Base-by-base conservation (phyloP, 805 yeast species). In the Yarrowia osloensis region DNA sequence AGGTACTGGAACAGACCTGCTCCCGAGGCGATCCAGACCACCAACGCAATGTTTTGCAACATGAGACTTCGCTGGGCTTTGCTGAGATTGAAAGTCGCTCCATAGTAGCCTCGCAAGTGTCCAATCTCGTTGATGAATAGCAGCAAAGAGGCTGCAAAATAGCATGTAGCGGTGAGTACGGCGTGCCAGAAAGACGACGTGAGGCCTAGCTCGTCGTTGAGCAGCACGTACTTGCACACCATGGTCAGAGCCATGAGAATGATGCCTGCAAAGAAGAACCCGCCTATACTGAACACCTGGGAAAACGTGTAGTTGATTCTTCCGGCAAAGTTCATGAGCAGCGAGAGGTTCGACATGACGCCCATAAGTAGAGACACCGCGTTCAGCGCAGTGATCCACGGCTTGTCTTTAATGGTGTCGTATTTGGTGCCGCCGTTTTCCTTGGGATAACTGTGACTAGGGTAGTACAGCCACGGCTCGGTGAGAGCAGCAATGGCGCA, bases 21-120 rank as follows among this genome's bases (percentile, higher is more conserved):
- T 11, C 97, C 96, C 75, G 88, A 81, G 3, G 86, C 82, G 29
- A 90, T 77, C 96, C 96, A 91, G 3, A 85, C 71, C 1, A 88
- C 82, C 40, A 90, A 79, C 2, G 84, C 71, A 19, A 88, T 81
- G 4, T 90, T 87, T 73, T 88, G 90, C 9, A 85, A 74, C 87
- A 91, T 90, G 68, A 92, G 79, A 17, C 87, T 85, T 69, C 93
- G 82, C 75, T 92, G 97, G 40, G 86, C 81, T 15, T 80, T 78
- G 65, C 86, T 83, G 46, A 91, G 77, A 72, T 89, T 89, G 78
- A 89, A 89, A 17, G 81, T 81, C 0, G 94, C 87, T 1, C 89
- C 90, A 71, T 90, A 91, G 71, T 84, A 86, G 3, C 82, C 79
- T 39, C 80, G 62, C 12, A 80, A 70, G 72, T 84, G 88, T 1